A percentile compares a stretch with the other conserved stretches of the same genome.
These are phyloP conservation scores for Isabelozyma gotoi DNA, from an alignment of 805 yeast genomes.

Conservation along the genomic window DNA sequence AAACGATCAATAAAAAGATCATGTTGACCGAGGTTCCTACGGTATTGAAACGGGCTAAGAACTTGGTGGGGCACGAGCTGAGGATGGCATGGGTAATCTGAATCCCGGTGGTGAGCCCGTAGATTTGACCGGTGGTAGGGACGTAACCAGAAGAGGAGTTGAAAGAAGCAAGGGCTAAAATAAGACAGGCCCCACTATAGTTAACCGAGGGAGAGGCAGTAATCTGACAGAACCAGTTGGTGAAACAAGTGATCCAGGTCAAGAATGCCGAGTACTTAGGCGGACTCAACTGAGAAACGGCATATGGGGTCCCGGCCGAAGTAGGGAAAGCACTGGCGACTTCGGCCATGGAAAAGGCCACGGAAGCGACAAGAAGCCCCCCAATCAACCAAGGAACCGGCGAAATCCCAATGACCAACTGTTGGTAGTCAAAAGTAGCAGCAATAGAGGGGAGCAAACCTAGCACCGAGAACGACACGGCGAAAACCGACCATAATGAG, in stretches of 20 bases:
- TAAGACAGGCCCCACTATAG: slow-evolving; percentile 56
- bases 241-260: slow-evolving; percentile 65
- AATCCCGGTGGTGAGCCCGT: slow-evolving; percentile 52
- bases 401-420: slow-evolving; percentile 60
- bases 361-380: slow-evolving; percentile 53
- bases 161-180: slow-evolving; percentile 49
- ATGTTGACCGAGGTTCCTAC: slow-evolving; percentile 51
- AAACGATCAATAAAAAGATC: slow-evolving; percentile 49
- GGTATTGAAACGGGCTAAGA: slow-evolving; percentile 52
- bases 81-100: slow-evolving; percentile 47
- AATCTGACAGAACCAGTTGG: slow-evolving; percentile 64
- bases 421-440: slow-evolving; percentile 59
- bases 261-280: slow-evolving; percentile 49
- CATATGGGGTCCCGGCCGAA: slow-evolving; percentile 68
- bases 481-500: slow-evolving; percentile 55
- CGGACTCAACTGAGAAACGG: slow-evolving; percentile 63
- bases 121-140: slow-evolving; percentile 50
- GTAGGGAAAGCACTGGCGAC: slow-evolving; percentile 67
- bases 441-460: slow-evolving; percentile 67
- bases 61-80: slow-evolving; percentile 54
- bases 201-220: slow-evolving; percentile 63
- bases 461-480: slow-evolving; percentile 63
- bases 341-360: slow-evolving; percentile 65
- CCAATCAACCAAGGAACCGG: slow-evolving; percentile 64
- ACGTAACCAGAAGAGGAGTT: slow-evolving; percentile 36